Percentiles rank a stretch among this genome's conserved stretches.
phyloP scores from a whole-genome alignment of 805 yeast species.

The Candida argentea region DNA sequence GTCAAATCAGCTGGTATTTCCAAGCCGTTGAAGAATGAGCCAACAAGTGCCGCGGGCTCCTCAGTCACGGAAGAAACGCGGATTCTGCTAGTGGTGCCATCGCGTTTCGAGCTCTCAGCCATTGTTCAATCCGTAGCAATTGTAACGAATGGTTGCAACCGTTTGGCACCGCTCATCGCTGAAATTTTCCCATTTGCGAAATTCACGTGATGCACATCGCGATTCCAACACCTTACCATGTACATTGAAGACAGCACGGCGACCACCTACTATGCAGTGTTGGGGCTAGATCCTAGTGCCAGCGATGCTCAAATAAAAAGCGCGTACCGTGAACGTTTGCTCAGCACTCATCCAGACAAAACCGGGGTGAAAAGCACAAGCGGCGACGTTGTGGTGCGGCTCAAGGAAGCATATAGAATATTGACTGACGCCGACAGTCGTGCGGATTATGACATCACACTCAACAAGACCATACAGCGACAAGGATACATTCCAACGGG shows the following conservation, averaged over 20 bases:
- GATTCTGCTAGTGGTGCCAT: slow-evolving; percentile 31
- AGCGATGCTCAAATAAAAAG: slow-evolving; percentile 34
- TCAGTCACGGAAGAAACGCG: slow-evolving; percentile 29
- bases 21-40: slow-evolving; percentile 76
- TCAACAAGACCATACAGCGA: slow-evolving; percentile 22
- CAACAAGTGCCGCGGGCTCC: slow-evolving; percentile 43
- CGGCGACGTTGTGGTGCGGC: slow-evolving; percentile 7
- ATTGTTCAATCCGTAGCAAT: slow-evolving; percentile 2
- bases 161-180: slow-evolving; percentile 3
- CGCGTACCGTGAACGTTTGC: slow-evolving; percentile 55
- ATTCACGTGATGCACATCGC: too few species aligned
- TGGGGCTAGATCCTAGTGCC: slow-evolving; percentile 39
- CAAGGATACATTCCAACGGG: slow-evolving; percentile 38
- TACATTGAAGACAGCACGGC: too few species aligned
- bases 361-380: slow-evolving; percentile 1
- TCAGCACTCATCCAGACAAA: slow-evolving; percentile 78
- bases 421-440: slow-evolving; percentile 34
- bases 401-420: slow-evolving; percentile 57
- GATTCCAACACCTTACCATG: too few species aligned
- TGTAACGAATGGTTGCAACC: too few species aligned
- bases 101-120: slow-evolving; percentile 10
- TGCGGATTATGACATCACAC: slow-evolving; percentile 40
- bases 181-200: slow-evolving; percentile 3
- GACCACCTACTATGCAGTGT: slow-evolving; percentile 50
- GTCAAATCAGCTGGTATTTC: slow-evolving; percentile 45